These are phyloP conservation scores for Pichia rugopelliculosa DNA, from an alignment of 805 yeast genomes.

Conservation along the genomic window DNA sequence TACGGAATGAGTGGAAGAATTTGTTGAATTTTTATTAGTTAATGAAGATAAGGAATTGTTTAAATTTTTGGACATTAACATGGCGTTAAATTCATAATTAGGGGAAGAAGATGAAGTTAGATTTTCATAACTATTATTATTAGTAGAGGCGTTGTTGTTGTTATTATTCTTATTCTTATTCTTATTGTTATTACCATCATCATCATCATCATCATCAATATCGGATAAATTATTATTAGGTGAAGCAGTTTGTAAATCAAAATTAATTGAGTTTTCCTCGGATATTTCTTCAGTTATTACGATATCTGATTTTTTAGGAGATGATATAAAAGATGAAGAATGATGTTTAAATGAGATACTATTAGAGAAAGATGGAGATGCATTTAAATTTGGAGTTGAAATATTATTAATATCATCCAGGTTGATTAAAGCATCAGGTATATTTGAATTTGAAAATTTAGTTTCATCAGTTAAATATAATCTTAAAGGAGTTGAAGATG, in stretches of 20 bases:
- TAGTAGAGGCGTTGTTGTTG: background rate
- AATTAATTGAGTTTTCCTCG: constrained; percentile 19
- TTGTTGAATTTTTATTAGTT: constrained; percentile 17
- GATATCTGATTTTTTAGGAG: constrained; percentile 27
- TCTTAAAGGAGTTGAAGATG: constrained; percentile 14
- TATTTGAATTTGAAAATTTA: constrained; percentile 19
- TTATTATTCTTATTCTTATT: background rate
- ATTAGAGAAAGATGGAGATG: constrained; percentile 3
- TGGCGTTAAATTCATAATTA: constrained; percentile 19
- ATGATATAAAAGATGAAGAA: constrained; percentile 21
- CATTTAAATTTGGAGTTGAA: constrained; percentile 4
- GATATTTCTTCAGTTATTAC: constrained; percentile 25
- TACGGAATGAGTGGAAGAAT: constrained; percentile 17
- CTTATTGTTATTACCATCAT: background rate
- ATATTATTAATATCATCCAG: constrained; percentile 26
- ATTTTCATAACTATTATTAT: background rate
- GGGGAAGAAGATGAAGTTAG: constrained; percentile 7
- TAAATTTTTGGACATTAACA: constrained; percentile 13
- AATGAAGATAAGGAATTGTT: constrained; percentile 22
- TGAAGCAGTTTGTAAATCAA: background rate
- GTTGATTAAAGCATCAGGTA: constrained; percentile 30
- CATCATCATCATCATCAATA: background rate
- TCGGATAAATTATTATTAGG: background rate
- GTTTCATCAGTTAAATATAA: constrained; percentile 30
- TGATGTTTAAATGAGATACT: constrained; percentile 14